phyloP scores from a whole-genome alignment of 768 basidiomycete genomes.

The Ramaria rubella region DNA sequence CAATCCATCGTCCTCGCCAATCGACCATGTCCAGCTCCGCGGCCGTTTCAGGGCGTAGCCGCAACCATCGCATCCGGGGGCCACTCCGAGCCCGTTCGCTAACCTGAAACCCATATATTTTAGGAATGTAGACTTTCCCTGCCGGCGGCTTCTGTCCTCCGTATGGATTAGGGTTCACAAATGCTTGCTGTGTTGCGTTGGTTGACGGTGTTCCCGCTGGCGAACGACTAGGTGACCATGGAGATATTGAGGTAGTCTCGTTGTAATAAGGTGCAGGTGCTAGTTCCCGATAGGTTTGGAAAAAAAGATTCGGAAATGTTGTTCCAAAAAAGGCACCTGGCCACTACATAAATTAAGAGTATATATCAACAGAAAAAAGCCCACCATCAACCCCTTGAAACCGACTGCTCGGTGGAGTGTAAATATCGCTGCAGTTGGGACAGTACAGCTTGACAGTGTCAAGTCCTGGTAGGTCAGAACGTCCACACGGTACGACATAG shows the following conservation, averaged over 20 bases:
- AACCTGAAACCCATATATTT: conserved; percentile 97
- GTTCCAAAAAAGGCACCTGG: conserved; percentile 98
- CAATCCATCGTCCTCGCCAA: conserved; percentile 85
- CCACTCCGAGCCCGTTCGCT: conserved; percentile 92
- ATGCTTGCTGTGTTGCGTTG: conserved; percentile 46
- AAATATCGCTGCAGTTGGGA: conserved; percentile 97
- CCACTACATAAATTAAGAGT: conserved; percentile 1
- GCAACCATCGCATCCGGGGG: conserved; percentile 95
- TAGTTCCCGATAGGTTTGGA: conserved; percentile 96
- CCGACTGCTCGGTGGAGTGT: conserved; percentile 88
- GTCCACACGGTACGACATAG: conserved; percentile 90
- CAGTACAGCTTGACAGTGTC: conserved; percentile 99
- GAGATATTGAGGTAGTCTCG: conserved; percentile 41
- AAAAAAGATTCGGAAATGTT: conserved; percentile 96
- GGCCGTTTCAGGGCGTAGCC: conserved; percentile 74
- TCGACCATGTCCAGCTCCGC: conserved; percentile 84
- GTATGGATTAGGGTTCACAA: conserved; percentile 82
- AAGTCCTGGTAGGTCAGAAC: conserved; percentile 90
- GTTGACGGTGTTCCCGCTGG: conserved; percentile 43
- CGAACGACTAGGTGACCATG: conserved; percentile 51
- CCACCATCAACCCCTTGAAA: conserved; percentile 94
- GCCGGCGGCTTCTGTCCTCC: conserved; percentile 85
- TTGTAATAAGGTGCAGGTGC: conserved; percentile 91
- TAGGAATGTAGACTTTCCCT: conserved; percentile 81
- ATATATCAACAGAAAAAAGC: conserved; percentile 22